A percentile compares a stretch with the other conserved stretches of the same genome.
Evolutionary conservation across 495 filamentous ascomycete species (phyloP).

Genomic region (Margaritispora aquatica): DNA sequence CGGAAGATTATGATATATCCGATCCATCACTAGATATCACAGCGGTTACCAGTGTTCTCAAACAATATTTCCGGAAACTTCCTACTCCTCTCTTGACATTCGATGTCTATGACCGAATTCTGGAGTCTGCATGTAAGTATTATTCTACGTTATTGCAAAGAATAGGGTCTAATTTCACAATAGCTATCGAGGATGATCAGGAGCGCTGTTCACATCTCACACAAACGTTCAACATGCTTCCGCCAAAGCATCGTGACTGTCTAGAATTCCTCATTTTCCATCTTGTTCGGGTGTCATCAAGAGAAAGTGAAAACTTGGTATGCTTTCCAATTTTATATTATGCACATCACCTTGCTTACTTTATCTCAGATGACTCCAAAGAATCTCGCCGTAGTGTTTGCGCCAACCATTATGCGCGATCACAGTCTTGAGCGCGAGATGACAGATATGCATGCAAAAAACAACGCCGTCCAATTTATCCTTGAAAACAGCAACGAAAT

Average conservation of each 20-base stretch:
- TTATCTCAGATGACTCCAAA: conserved; percentile 72
- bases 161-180: conserved; percentile 15
- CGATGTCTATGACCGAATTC: conserved; percentile 82
- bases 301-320: conserved; percentile 70
- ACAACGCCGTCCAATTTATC: conserved; percentile 80
- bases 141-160: neutral
- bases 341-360: neutral
- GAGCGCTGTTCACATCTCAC: conserved; percentile 64
- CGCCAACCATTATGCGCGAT: conserved; percentile 94
- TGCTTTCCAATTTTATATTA: conserved; percentile 2
- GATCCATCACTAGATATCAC: conserved; percentile 94
- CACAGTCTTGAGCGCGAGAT: conserved; percentile 85
- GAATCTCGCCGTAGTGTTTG: conserved; percentile 96
- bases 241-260: conserved; percentile 74
- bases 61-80: conserved; percentile 96
- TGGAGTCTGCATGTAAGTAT: conserved; percentile 65
- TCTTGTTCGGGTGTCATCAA: conserved; percentile 77
- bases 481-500: conserved; percentile 80
- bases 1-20: conserved; percentile 80
- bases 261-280: conserved; percentile 95
- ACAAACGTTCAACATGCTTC: conserved; percentile 66
- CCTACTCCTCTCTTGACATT: conserved; percentile 88
- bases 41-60: conserved; percentile 89
- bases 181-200: conserved; percentile 46
- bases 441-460: conserved; percentile 92